Evolutionary conservation across 2,329 filamentous ascomycete species (phyloP), one percentile per base, ranked within the genome.

Genomic region (Cyphellophora europaea): DNA sequence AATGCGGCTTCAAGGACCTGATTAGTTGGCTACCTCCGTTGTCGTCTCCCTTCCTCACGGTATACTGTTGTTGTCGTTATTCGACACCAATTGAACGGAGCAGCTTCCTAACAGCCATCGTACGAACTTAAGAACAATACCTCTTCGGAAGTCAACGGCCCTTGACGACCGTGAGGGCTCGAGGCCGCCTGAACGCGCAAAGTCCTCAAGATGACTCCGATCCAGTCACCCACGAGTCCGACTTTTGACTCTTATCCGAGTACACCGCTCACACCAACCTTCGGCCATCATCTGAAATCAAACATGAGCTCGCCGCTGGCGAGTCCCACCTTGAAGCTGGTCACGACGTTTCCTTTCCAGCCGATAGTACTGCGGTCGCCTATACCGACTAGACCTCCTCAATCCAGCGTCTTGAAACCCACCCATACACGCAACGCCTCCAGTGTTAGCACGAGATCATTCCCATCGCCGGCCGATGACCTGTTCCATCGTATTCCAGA

Each of bases 321-420:
- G 8, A 25, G 21, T 25, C 21, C 21, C 8, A 8, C 8, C 21
- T n/a, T 25, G 21, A 8, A 25, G n/a, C 8, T 25, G 21, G 8
- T 25, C n/a, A 25, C 21, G n/a, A n/a, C 21, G n/a, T 25, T 25
- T n/a, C 21, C 21, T 25, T 25, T 25, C 21, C 21, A 25, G 21
- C 21, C 21, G n/a, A 25, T 25, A n/a, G 21, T n/a, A 25, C n/a
- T 25, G 21, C 8, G 21, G n/a, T 25, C 21, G 8, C n/a, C 21
- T 8, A n/a, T n/a, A n/a, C n/a, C n/a, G n/a, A n/a, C n/a, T n/a
- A n/a, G n/a, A n/a, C n/a, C n/a, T n/a, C 21, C 21, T 25, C 8
- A 8, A n/a, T 25, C 21, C 8, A n/a, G 8, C n/a, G 21, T 25
- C 21, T n/a, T 25, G 21, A 25, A 25, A n/a, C 8, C n/a, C n/a